phyloP scores from a whole-genome alignment of 192 early-diverging fungal species.

The Chytriomyces confervae region DNA sequence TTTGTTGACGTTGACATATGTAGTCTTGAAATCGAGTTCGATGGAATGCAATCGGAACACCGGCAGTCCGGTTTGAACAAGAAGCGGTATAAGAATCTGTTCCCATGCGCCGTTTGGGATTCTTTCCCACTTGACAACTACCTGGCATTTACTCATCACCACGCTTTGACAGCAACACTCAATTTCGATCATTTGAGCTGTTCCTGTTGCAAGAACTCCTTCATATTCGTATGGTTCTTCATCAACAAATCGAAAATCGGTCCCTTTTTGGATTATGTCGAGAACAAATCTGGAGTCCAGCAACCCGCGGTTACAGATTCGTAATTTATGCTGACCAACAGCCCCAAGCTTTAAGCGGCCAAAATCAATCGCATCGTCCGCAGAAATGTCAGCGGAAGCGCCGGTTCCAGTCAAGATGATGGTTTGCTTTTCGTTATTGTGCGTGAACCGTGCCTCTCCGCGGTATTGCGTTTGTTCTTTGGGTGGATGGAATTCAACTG shows the following conservation, averaged over 20 bases:
- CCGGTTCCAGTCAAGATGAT: constrained; percentile 61
- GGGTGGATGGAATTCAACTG: constrained; percentile 64
- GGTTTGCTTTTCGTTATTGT: constrained; percentile 55
- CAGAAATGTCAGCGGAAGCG: constrained; percentile 60
- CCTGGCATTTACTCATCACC: constrained; percentile 30
- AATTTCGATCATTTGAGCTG: constrained; percentile 45
- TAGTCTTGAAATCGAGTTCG: constrained; percentile 68
- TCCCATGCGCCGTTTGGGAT: constrained; percentile 57
- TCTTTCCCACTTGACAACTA: constrained; percentile 55
- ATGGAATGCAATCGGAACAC: constrained; percentile 57
- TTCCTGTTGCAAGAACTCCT: constrained; percentile 54
- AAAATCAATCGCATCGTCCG: constrained; percentile 58
- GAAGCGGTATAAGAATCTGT: constrained; percentile 46
- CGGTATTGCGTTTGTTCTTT: constrained; percentile 63
- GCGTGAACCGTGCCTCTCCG: constrained; percentile 60
- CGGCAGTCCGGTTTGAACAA: constrained; percentile 61
- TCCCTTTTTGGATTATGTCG: constrained; percentile 54
- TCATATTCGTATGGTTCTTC: constrained; percentile 65
- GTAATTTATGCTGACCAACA: constrained; percentile 39
- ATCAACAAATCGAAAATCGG: constrained; percentile 46
- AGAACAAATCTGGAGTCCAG: constrained; percentile 53
- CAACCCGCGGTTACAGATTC: constrained; percentile 62
- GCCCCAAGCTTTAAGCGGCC: constrained; percentile 57
- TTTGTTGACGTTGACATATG: constrained; percentile 67
- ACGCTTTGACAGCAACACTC: constrained; percentile 55